phyloP scores from a whole-genome alignment of 257 asterid species.

The Nicotiana paniculata region DNA sequence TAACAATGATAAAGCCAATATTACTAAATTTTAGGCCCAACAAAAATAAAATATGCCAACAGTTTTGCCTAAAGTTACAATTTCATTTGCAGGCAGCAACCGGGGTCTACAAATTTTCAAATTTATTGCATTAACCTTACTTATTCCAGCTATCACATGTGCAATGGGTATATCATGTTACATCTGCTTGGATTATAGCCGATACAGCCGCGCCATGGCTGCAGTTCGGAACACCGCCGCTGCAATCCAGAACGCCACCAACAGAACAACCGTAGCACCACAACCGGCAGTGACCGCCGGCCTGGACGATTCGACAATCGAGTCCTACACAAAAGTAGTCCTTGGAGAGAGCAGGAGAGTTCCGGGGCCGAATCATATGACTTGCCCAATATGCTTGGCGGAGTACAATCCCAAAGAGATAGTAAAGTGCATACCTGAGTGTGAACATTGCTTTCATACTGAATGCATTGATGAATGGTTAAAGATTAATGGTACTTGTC shows the following conservation, averaged over 20 bases:
- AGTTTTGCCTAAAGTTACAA: neutral
- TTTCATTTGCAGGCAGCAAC: constrained; percentile 14
- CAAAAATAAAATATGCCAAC: neutral
- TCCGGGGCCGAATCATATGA: constrained; percentile 51
- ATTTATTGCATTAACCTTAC: constrained; percentile 17
- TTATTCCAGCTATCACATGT: constrained; percentile 26
- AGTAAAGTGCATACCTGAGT: constrained; percentile 51
- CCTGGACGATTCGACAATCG: constrained; percentile 61
- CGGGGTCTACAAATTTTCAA: constrained; percentile 6
- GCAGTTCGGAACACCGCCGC: neutral
- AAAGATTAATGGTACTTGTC: constrained; percentile 56
- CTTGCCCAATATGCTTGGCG: constrained; percentile 65
- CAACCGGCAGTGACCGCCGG: constrained; percentile 23
- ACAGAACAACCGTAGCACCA: constrained; percentile 15
- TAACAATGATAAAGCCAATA: neutral
- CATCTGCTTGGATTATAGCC: constrained; percentile 1
- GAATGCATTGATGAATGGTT: constrained; percentile 85
- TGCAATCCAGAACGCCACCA: constrained; percentile 9
- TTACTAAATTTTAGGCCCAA: neutral
- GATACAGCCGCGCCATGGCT: neutral
- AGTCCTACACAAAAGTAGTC: constrained; percentile 59
- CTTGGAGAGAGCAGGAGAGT: constrained; percentile 63
- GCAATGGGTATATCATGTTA: constrained; percentile 20
- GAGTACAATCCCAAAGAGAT: constrained; percentile 68
- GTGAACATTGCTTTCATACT: constrained; percentile 81